phyloP scores from a whole-genome alignment of 306 rosid genomes.

The Lathyrus aphaca region DNA sequence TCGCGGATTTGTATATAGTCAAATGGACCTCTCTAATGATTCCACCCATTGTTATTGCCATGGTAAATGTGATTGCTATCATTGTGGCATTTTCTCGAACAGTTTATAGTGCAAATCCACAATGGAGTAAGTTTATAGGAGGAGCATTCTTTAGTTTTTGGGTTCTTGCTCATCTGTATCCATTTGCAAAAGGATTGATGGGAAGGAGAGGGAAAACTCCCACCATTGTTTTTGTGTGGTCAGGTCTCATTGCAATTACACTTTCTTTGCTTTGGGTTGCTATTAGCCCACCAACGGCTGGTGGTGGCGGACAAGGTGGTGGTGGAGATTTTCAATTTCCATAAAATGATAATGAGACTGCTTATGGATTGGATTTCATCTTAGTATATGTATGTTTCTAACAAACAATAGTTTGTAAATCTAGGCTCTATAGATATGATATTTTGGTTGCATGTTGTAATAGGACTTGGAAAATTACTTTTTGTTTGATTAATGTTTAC shows the following conservation, averaged over 20 bases:
- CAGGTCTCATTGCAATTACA: conserved; percentile 63
- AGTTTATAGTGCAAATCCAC: conserved; percentile 40
- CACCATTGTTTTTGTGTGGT: conserved; percentile 59
- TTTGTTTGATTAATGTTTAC: not conserved
- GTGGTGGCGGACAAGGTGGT: not conserved
- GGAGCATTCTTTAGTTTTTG: conserved; percentile 62
- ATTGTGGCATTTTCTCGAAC: conserved; percentile 46
- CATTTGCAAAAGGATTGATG: conserved; percentile 63
- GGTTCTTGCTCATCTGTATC: conserved; percentile 62
- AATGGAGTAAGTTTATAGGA: conserved; percentile 58
- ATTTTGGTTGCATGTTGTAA: not conserved
- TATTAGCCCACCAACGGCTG: conserved; percentile 41
- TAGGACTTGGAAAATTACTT: not conserved
- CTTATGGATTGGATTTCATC: conserved; percentile 13
- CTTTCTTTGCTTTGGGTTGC: conserved; percentile 52
- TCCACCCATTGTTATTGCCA: conserved; percentile 55
- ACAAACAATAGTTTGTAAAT: not conserved
- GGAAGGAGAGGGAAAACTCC: conserved; percentile 61
- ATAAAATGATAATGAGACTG: conserved; percentile 19
- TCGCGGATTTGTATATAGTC: conserved; percentile 54
- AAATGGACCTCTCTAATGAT: conserved; percentile 57
- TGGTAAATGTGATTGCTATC: conserved; percentile 53
- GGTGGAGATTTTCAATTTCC: conserved; percentile 55
- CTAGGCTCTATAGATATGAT: not conserved
- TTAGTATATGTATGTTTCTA: not conserved